Evolutionary conservation across 805 yeast genomes (phyloP), one percentile per base, ranked within the genome.

Genomic region (Metschnikowia lochheadii): DNA sequence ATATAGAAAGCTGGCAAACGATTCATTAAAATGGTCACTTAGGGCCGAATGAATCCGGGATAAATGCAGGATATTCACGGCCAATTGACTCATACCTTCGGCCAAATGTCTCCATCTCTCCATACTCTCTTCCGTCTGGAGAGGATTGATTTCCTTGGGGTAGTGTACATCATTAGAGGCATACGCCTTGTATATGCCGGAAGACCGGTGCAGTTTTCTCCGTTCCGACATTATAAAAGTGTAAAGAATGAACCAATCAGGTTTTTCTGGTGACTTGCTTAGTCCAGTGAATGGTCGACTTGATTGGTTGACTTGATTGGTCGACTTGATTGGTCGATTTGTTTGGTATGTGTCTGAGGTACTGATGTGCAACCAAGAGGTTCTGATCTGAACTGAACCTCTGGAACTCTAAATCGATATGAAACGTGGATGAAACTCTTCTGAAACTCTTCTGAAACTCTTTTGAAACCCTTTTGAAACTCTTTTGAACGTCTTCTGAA

Each of bases 1-100:
- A 60, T 87, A 88, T 47, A 89, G 63, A 49, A 89, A 83, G 37
- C 91, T 74, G 1, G 88, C 83, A 58, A 90, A 81, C 2, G 89
- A 80, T 65, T 89, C 97, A 62, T 89, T 89, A 65, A 90, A 84
- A 23, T 67, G 67, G 29, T 75, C 70, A 2, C 77, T 75, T 18
- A 90, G 66, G 5, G 81, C 79, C 40, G 82, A 80, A 65, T 89
- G 89, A 10, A 85, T 77, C 46, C 66, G 67, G 47, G 80, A 80
- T 36, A 89, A 64, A 38, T 77, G 73, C n/a, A 74, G 71, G 67
- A 87, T 72, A 53, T 86, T 81, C 23, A 73, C 67, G 51, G 82
- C 85, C 45, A 89, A 68, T 18, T 81, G 84, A 17, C 69, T 75
- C 53, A 81, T 60, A 1, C 79, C 72, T 55, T 82, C 85, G 15